Base-by-base conservation (phyloP, 345 rosid genomes). In the Bretschneidera sinensis region DNA sequence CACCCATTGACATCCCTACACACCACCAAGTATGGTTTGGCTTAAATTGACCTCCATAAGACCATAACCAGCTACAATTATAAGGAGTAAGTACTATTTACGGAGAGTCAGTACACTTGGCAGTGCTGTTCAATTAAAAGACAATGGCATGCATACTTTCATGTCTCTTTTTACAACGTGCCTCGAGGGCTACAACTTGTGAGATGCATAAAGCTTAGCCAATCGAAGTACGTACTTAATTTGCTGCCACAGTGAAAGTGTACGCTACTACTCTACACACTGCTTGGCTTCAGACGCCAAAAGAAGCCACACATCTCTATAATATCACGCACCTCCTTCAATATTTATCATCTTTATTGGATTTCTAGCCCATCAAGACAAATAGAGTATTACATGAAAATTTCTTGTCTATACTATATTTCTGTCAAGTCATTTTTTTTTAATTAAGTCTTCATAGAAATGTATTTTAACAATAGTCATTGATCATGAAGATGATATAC, bases 321-420 rank as follows among this genome's bases (percentile, higher is more conserved):
- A 50, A 6, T 35, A 35, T 13, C 49, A 14, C 9, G 6, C 52
- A 48, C 52, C 52, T 39, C 57, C 17, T n/a, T n/a, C n/a, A n/a
- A 47, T 24, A 4, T n/a, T 21, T 48, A 22, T 59, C 63, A 24
- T 61, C 21, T 61, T 61, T 50, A 33, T 61, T 50, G 65, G 48
- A 19, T 54, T 50, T 60, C 20, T 49, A 60, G 45, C 43, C 62
- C 54, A 60, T 14, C 19, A 15, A 13, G 19, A 23, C 20, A 25
- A 4, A 51, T 2, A 51, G 55, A 23, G 24, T 6, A 21, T 10
- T 0, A 8, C 6, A 11, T 6, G 18, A n/a, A n/a, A n/a, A n/a
- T n/a, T n/a, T n/a, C n/a, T n/a, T n/a, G n/a, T n/a, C n/a, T n/a
- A n/a, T n/a, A n/a, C n/a, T n/a, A n/a, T n/a, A n/a, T n/a, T n/a